Conservation (phyloP, 2,329 filamentous ascomycete genomes). For the Pseudogymnoascus sp. region DNA sequence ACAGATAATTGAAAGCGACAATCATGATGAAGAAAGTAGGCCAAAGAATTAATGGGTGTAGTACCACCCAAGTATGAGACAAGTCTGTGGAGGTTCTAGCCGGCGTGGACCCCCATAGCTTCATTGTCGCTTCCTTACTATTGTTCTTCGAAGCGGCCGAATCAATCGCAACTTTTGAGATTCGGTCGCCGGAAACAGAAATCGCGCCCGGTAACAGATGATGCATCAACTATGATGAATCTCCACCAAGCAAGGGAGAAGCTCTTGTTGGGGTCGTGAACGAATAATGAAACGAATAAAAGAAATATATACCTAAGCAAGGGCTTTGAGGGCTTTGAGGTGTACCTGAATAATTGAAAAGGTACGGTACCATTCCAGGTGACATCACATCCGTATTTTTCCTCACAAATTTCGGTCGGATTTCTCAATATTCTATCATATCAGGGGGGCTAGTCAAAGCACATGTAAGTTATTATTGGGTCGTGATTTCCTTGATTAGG, state of each 20-base stretch:
- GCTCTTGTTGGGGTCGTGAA: not conserved
- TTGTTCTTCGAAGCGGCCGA: constrained; percentile 4
- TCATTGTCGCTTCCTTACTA: not conserved
- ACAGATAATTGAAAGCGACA: not conserved
- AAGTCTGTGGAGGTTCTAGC: not conserved
- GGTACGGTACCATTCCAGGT: not conserved
- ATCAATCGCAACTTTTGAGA: not conserved
- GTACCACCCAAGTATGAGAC: not conserved
- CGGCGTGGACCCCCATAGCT: not conserved
- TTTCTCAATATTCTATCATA: not conserved
- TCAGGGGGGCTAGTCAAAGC: not conserved
- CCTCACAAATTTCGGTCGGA: not conserved
- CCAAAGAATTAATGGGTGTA: not conserved
- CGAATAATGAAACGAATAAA: not conserved
- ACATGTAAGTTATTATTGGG: not conserved
- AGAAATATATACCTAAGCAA: not conserved
- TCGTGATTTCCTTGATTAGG: not conserved
- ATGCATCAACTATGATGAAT: not conserved
- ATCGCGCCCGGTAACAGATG: not conserved
- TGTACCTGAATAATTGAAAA: not conserved
- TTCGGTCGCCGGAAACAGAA: not conserved
- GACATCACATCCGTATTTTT: not conserved
- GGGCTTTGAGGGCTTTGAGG: not conserved
- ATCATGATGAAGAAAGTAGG: not conserved
- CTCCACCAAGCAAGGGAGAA: not conserved